Conservation (phyloP, 1,284 basidiomycete species). For the Ustilago trichophora region DNA sequence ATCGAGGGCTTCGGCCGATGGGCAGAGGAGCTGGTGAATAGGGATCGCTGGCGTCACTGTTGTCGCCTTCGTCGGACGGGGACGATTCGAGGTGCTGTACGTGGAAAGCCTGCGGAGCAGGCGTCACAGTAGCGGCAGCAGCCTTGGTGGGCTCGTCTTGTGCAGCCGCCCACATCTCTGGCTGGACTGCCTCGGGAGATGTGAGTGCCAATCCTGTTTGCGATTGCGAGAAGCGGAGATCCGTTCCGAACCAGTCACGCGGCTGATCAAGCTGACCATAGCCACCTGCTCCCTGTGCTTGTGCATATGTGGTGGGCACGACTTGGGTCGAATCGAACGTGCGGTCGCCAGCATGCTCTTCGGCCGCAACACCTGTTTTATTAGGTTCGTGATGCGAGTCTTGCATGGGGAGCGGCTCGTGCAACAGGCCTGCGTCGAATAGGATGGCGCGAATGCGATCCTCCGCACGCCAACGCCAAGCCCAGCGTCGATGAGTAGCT, state of each 20-base stretch:
- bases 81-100: constrained; percentile 23
- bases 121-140: not conserved
- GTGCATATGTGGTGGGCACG: not conserved
- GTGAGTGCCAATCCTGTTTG: constrained; percentile 32
- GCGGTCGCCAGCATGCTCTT: not conserved
- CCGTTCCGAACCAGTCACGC: constrained; percentile 11
- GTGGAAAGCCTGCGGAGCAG: constrained; percentile 2
- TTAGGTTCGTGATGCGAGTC: constrained; percentile 10
- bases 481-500: constrained; percentile 26
- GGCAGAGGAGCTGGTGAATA: constrained; percentile 35
- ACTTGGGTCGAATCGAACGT: not conserved
- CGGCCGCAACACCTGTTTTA: no score
- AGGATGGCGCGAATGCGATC: constrained; percentile 40
- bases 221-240: constrained; percentile 7
- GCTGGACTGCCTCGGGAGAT: constrained; percentile 25
- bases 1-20: constrained; percentile 31
- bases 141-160: not conserved
- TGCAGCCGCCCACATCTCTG: constrained; percentile 10
- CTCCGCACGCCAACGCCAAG: constrained; percentile 39
- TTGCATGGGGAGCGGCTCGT: constrained; percentile 8
- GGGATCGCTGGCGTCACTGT: constrained; percentile 23
- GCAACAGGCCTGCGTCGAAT: constrained; percentile 26
- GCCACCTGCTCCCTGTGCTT: not conserved
- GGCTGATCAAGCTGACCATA: constrained; percentile 2
- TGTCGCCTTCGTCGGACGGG: constrained; percentile 8